These are phyloP conservation scores for Sporobolomyces pararoseus DNA, from an alignment of 768 basidiomycete species.

Conservation along the genomic window DNA sequence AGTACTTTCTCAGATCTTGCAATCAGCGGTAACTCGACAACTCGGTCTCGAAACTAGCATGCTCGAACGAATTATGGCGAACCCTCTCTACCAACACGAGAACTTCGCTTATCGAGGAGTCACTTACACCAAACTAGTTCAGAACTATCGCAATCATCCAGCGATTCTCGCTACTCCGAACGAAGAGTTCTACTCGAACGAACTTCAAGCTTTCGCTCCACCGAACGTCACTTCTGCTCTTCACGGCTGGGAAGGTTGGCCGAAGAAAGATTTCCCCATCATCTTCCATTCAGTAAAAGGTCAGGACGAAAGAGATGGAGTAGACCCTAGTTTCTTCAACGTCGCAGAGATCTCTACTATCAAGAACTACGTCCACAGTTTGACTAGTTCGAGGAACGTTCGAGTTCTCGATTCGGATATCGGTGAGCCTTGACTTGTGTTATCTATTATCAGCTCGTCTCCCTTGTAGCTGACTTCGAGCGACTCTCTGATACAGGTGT, in stretches of 20 bases:
- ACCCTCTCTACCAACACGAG: slow-evolving; percentile 38
- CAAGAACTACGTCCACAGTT: background rate
- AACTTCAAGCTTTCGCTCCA: slow-evolving; percentile 43
- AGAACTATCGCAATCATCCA: slow-evolving; percentile 50
- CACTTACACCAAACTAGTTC: slow-evolving; percentile 31
- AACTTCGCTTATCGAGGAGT: background rate
- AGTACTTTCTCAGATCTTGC: slow-evolving; percentile 40
- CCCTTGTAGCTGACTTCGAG: too few relatives aligned
- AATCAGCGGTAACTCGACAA: slow-evolving; percentile 41
- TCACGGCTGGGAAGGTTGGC: slow-evolving; percentile 44
- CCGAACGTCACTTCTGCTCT: slow-evolving; percentile 1
- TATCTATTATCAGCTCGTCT: too few relatives aligned
- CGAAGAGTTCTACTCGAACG: slow-evolving; percentile 48
- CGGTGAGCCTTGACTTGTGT: background rate
- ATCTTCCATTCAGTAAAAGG: slow-evolving; percentile 46
- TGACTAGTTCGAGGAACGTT: background rate
- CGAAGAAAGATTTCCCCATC: slow-evolving; percentile 45
- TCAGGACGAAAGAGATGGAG: slow-evolving; percentile 48
- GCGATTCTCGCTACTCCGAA: slow-evolving; percentile 48
- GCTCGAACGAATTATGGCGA: slow-evolving; percentile 48
- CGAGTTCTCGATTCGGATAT: slow-evolving; percentile 4
- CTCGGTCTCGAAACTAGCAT: slow-evolving; percentile 47
- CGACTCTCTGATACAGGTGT: too few relatives aligned
- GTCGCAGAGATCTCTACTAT: slow-evolving; percentile 42
- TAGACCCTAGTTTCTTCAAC: slow-evolving; percentile 48